Percentiles rank a stretch among this genome's conserved stretches.
phyloP scores from a whole-genome alignment of 2,329 filamentous ascomycete genomes.

The Blumeria graminis region DNA sequence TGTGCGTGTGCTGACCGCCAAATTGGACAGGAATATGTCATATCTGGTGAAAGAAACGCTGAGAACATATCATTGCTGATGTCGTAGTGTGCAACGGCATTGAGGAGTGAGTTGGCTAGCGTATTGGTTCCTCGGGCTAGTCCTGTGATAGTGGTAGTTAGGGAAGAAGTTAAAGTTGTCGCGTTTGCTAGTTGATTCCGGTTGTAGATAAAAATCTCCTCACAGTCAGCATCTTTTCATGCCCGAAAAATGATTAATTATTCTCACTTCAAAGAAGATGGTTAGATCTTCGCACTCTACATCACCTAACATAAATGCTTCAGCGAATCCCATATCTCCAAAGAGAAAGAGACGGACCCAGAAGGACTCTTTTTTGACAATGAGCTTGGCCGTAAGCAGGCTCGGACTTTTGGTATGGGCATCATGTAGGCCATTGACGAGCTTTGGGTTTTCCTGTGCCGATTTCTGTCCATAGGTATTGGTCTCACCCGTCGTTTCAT shows the following conservation, averaged over 20 bases:
- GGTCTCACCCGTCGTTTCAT: conserved; percentile 21
- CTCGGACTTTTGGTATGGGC: conserved; percentile 17
- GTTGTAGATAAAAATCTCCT: conserved; percentile 45
- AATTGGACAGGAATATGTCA: conserved; percentile 53
- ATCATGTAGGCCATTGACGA: conserved; percentile 13
- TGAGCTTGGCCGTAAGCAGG: conserved; percentile 26
- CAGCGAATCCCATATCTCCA: conserved; percentile 47
- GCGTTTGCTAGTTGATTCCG: conserved; percentile 38
- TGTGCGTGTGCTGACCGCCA: conserved; percentile 27
- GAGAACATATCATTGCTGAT: conserved; percentile 57
- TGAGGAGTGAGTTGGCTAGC: conserved; percentile 32
- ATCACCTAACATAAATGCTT: conserved; percentile 47
- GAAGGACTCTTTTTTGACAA: conserved; percentile 40
- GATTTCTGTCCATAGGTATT: conserved; percentile 24
- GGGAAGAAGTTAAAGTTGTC: conserved; percentile 32
- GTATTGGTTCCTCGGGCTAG: conserved; percentile 33
- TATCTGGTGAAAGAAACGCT: conserved; percentile 47
- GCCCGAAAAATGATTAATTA: background rate
- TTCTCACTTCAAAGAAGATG: conserved; percentile 37
- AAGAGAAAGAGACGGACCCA: conserved; percentile 47
- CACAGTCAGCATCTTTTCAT: conserved; percentile 5
- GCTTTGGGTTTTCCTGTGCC: conserved; percentile 16
- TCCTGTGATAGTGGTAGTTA: conserved; percentile 31
- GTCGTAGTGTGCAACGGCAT: conserved; percentile 51
- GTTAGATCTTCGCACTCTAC: conserved; percentile 41